Percentiles rank a stretch among this genome's conserved stretches.
phyloP scores from a whole-genome alignment of 345 rosid genomes.

The Eucalyptus erythrocorys region DNA sequence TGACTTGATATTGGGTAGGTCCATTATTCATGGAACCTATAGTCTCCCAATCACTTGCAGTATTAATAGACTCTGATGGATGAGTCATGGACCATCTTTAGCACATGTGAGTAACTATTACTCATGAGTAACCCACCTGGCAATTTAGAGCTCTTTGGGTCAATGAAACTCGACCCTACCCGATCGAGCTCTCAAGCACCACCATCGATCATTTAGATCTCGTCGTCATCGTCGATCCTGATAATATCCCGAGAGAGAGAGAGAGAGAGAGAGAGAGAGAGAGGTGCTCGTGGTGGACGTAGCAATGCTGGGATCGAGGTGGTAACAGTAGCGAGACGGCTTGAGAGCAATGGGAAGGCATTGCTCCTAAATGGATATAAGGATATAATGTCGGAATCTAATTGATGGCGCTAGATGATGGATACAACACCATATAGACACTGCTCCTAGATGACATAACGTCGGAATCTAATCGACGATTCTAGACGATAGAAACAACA shows the following conservation, averaged over 20 bases:
- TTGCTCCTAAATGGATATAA: too few species aligned
- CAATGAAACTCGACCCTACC: not conserved
- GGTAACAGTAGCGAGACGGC: not conserved
- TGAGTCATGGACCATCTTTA: not conserved
- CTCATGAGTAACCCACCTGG: not conserved
- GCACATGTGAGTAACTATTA: not conserved
- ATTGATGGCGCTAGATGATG: accelerated
- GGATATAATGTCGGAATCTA: accelerated
- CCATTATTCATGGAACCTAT: not conserved
- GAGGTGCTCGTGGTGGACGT: not conserved
- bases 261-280: not conserved
- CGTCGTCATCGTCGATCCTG: accelerated
- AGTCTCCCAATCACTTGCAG: not conserved
- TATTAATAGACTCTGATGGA: not conserved
- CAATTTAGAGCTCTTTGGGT: not conserved
- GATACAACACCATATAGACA: too few species aligned
- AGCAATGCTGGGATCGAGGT: not conserved
- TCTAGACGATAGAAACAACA: too few species aligned
- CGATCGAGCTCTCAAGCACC: not conserved
- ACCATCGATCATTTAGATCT: not conserved
- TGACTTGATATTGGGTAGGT: not conserved
- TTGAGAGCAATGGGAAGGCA: not conserved
- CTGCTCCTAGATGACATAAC: too few species aligned
- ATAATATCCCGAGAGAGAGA: not conserved
- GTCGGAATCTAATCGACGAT: accelerated